Evolutionary conservation across 805 yeast genomes (phyloP).

Genomic region (Ogataea wickerhamii): DNA sequence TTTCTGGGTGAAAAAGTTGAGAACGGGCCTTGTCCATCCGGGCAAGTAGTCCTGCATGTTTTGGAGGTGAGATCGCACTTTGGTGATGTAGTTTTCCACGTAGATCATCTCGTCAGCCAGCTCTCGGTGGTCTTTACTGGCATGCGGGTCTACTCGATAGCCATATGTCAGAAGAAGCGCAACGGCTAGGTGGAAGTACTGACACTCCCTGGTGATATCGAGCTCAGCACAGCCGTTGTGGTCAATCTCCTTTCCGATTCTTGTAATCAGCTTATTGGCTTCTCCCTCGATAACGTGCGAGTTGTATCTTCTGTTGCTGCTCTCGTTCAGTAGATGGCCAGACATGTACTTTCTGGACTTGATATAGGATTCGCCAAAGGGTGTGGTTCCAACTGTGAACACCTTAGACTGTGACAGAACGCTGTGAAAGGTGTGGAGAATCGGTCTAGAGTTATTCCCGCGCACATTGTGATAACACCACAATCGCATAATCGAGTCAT

Average conservation of each 20-base stretch:
- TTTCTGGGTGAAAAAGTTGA: conserved; percentile 14
- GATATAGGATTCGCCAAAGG: conserved; percentile 46
- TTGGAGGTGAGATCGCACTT: conserved; percentile 54
- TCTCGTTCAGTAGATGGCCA: conserved; percentile 37
- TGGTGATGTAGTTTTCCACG: conserved; percentile 55
- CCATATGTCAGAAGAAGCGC: conserved; percentile 55
- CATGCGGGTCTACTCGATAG: conserved; percentile 40
- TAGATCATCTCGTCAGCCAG: conserved; percentile 50
- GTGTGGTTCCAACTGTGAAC: conserved; percentile 64
- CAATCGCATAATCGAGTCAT: conserved; percentile 46
- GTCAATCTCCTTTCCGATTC: conserved; percentile 16
- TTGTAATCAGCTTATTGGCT: conserved; percentile 27
- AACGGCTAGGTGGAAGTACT: conserved; percentile 48
- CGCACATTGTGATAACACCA: conserved; percentile 47
- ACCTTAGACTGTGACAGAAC: conserved; percentile 54
- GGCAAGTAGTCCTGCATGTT: conserved; percentile 56
- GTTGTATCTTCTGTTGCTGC: conserved; percentile 32
- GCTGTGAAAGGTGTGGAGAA: conserved; percentile 62
- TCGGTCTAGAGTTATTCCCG: conserved; percentile 65
- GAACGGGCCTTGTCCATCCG: conserved; percentile 30
- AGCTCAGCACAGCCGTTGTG: conserved; percentile 28
- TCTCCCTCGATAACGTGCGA: conserved; percentile 38
- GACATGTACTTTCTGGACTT: conserved; percentile 48
- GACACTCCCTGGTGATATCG: conserved; percentile 40
- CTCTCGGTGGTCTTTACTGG: conserved; percentile 32